Percentiles rank a stretch among this genome's conserved stretches.
phyloP scores from a whole-genome alignment of 345 rosid genomes.

The Syzygium oleosum region DNA sequence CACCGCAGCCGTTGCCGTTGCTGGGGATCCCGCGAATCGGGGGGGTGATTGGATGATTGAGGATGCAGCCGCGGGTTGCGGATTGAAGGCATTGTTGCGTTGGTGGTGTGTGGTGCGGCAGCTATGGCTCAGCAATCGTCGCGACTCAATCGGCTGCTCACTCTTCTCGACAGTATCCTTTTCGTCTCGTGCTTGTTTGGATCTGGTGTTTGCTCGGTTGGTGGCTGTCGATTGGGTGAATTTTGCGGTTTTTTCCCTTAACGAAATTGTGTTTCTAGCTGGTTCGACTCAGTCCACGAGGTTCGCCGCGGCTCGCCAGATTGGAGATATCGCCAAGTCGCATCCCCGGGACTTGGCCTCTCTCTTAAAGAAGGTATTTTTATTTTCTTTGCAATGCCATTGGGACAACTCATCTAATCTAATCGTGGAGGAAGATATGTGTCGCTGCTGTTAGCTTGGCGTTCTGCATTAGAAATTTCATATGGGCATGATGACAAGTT shows the following conservation, averaged over 20 bases:
- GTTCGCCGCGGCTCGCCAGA: constrained; percentile 94
- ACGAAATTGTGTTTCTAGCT: constrained; percentile 30
- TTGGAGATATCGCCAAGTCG: constrained; percentile 89
- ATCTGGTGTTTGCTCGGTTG: constrained; percentile 10
- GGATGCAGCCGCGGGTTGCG: background rate
- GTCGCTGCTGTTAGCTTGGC: background rate
- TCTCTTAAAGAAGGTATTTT: constrained; percentile 73
- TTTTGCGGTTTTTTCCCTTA: constrained; percentile 14
- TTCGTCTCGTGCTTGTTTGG: background rate
- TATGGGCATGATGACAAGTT: background rate
- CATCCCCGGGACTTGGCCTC: constrained; percentile 93
- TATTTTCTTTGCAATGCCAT: background rate
- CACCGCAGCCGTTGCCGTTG: no score
- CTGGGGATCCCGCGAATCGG: background rate
- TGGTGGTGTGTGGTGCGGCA: background rate
- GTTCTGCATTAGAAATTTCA: background rate
- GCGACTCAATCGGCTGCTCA: constrained; percentile 91
- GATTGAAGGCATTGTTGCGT: constrained; percentile 10
- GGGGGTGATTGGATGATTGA: constrained; percentile 7
- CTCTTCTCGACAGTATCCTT: constrained; percentile 97
- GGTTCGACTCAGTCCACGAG: constrained; percentile 98
- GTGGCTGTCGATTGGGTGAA: background rate
- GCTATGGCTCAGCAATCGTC: constrained; percentile 92
- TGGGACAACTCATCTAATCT: background rate
- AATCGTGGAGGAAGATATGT: background rate